Evolutionary conservation across 805 yeast species (phyloP), one percentile per base, ranked within the genome.

Genomic region (Priceomyces haplophilus): DNA sequence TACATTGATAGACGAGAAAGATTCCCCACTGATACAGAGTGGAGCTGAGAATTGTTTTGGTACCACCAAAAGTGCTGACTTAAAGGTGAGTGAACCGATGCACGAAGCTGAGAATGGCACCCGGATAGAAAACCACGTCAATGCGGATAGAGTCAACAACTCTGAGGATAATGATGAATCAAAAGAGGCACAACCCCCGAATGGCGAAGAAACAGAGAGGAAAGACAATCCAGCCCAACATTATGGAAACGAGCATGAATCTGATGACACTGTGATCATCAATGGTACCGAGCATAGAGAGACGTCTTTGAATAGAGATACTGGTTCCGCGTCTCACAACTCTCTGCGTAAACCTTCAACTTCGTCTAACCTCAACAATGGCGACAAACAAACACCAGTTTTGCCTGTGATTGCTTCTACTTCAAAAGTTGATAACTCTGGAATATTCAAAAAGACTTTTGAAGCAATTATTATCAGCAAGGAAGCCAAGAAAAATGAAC

Each of bases 401-500:
- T 23, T 40, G n/a, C 55, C 60, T 4, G 30, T 50, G 3, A 30
- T 36, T 19, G 45, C 55, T 1, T 38, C 53, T 4, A 45, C 33
- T 36, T 55, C 58, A 3, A 50, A 53, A 3, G 60, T 58, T 8
- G 63, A 58, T 40, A 57, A 58, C 36, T 38, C 53, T 12, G 54
- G 48, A 23, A 49, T 58, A 7, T 61, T 85, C 51, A 78, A 74
- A 49, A 73, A 73, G 41, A 79, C 88, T 2, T 73, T 86, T 48
- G 80, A 81, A 45, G 52, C 67, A 12, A 80, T 86, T 48, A 59
- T 77, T 32, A 69, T 59, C 25, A 74, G 78, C 45, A 84, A 82
- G 53, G 93, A 85, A 34, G 79, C 81, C 37, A 78, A 75, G 52
- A 77, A 76, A 52, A 69, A 75, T 47, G 73, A 68, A 32, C 58